A percentile compares a stretch with the other conserved stretches of the same genome.
phyloP scores from a whole-genome alignment of 2,329 filamentous ascomycete species.

The Elsinoe perseae region DNA sequence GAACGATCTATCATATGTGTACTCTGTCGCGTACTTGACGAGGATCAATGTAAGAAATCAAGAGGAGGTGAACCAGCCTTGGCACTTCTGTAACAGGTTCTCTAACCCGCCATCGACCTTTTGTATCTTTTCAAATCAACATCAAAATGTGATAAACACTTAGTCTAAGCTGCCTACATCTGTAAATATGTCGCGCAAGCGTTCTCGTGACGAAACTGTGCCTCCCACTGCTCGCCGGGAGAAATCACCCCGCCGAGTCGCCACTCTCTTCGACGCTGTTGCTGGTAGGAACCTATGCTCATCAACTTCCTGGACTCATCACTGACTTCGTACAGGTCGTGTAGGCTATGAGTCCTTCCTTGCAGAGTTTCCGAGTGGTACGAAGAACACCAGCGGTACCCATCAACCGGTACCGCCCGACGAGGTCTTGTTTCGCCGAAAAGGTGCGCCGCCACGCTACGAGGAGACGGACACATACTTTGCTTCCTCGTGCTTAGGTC shows the following conservation, averaged over 20 bases:
- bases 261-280: slow-evolving; percentile 64
- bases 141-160: background rate
- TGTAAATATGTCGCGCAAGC: background rate
- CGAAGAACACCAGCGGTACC: slow-evolving; percentile 25
- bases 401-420: slow-evolving; percentile 52
- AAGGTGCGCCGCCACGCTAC: slow-evolving; percentile 58
- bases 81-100: background rate
- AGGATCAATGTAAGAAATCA: no score
- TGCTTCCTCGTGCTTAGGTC: slow-evolving; percentile 50
- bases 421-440: slow-evolving; percentile 60
- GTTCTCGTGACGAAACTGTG: background rate
- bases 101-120: background rate
- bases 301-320: background rate
- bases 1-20: no score
- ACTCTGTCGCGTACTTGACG: no score
- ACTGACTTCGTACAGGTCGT: slow-evolving; percentile 33
- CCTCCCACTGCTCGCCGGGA: background rate
- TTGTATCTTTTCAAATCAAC: background rate
- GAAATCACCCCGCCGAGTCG: slow-evolving; percentile 8
- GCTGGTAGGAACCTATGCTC: slow-evolving; percentile 44
- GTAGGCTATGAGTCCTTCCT: slow-evolving; percentile 41
- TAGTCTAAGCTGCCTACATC: background rate
- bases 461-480: slow-evolving; percentile 66
- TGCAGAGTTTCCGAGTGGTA: slow-evolving; percentile 26
- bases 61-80: no score